Evolutionary conservation across 805 yeast genomes (phyloP), one percentile per base, ranked within the genome.

Genomic region (Wickerhamomyces xylosicus): DNA sequence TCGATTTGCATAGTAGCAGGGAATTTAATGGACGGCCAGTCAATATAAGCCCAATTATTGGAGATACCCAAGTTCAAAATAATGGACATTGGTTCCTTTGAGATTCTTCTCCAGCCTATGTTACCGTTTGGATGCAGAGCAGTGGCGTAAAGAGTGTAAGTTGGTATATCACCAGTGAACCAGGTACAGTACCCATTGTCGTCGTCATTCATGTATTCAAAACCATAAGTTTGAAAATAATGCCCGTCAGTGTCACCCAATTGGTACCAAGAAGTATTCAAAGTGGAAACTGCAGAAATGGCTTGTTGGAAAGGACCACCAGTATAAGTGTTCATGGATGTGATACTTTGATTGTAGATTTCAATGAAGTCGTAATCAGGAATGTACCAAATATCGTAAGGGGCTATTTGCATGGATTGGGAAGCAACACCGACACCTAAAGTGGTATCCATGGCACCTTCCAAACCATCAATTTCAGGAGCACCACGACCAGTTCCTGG

Each of bases 291-390:
- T 1, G 79, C 95, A 4, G 96, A 85, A 16, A 90, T 71, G 37
- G 96, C 97, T 62, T 90, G 90, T 64, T 90, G 97, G 62, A 70
- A 76, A 1, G 96, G 95, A 36, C 96, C 96, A 43, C 97, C 98
- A 22, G 85, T 69, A 61, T 85, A 89, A 1, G 85, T 69, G 58
- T 89, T 90, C 89, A 87, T 84, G 13, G 79, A 57, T 2, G 96
- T 83, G 34, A 81, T 64, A 0, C 83, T 63, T 19, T 49, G 47
- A 62, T 90, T 85, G 60, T 82, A 66, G 45, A 90, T 65, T 54
- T 79, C 89, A 39, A 87, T 58, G 53, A 71, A 89, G 48, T 77
- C 74, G 59, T 87, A 87, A 61, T 90, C 95, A 5, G 96, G 95
- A 55, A 73, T 71, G 57, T 85, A 90, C 97, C 97, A 90, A 46